phyloP scores from a whole-genome alignment of 2,329 filamentous ascomycete genomes.

The Aspergillus spinulosporus region DNA sequence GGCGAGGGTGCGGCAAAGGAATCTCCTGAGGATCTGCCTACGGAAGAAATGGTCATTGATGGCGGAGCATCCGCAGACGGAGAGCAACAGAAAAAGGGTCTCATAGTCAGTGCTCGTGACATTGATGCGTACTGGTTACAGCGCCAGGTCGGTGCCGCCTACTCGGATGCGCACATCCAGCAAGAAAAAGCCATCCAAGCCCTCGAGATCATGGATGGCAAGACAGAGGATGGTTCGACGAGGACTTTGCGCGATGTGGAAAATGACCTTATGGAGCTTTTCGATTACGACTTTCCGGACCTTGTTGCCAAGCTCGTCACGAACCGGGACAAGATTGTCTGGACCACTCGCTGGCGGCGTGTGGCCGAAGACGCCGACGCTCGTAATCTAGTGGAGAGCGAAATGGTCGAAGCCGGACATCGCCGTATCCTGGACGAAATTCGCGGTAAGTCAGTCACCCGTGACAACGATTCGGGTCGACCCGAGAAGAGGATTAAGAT shows the following conservation, averaged over 20 bases:
- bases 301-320: conserved; percentile 86
- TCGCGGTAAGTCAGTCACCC: conserved; percentile 62
- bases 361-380: conserved; percentile 75
- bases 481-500: conserved; percentile 80
- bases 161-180: conserved; percentile 87
- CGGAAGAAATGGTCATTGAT: conserved; percentile 82
- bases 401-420: conserved; percentile 88
- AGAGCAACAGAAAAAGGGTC: conserved; percentile 47
- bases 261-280: conserved; percentile 97
- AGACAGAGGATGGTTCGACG: conserved; percentile 72
- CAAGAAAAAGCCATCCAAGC: conserved; percentile 89
- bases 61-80: conserved; percentile 53
- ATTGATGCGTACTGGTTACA: conserved; percentile 98
- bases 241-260: conserved; percentile 89
- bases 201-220: conserved; percentile 76
- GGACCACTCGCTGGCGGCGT: conserved; percentile 84
- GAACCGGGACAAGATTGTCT: conserved; percentile 92
- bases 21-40: conserved; percentile 45
- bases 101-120: conserved; percentile 75
- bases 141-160: conserved; percentile 82
- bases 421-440: conserved; percentile 86
- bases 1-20: conserved; percentile 37
- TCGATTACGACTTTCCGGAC: conserved; percentile 95
- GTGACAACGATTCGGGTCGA: conserved; percentile 58
- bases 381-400: conserved; percentile 74